Evolutionary conservation across 202 grass and related monocot species (phyloP), one percentile per base, ranked within the genome.

Genomic region (Dendrocalamus latiflorus): DNA sequence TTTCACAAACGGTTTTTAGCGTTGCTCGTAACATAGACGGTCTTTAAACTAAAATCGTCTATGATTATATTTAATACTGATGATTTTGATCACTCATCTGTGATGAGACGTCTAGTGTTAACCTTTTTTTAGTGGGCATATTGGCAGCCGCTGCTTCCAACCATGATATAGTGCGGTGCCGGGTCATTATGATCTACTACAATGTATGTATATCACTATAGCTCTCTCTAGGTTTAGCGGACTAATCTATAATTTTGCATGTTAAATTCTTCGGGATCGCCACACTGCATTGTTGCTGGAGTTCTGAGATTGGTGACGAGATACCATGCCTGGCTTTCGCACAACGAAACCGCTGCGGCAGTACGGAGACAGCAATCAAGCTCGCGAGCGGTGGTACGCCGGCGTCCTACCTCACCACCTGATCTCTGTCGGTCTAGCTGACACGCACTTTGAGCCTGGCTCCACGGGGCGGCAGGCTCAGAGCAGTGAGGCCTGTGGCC

Each of bases 371-470:
- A 9, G 21, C 6, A 14, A 30, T 42, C 44, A 24, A 11, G 14
- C 43, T 24, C 14, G 59, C 8, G 48, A 4, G 47, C 9, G 56
- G 21, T 15, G 8, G 18, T 26, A 73, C 68, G 15, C 2, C 4
- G 84, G 75, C 84, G 50, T 58, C 38, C 50, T 28, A n/a, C n/a
- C n/a, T n/a, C n/a, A n/a, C n/a, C n/a, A 81, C 70, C 84, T 10
- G 50, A 58, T 58, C n/a, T 36, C 25, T 34, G 45, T 45, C 44
- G 49, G 65, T 68, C 14, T 33, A 70, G 38, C 62, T 79, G 25
- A 26, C 74, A 71, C 15, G 12, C 3, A 14, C 10, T 22, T 11
- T 45, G 61, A 36, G 2, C 7, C 61, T 18, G 60, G 3, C 60
- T 36, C n/a, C 5, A 10, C 7, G 7, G 6, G 37, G 7, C 61